Base-by-base conservation (phyloP, 2,329 filamentous ascomycete genomes). In the Ascochyta lentis region DNA sequence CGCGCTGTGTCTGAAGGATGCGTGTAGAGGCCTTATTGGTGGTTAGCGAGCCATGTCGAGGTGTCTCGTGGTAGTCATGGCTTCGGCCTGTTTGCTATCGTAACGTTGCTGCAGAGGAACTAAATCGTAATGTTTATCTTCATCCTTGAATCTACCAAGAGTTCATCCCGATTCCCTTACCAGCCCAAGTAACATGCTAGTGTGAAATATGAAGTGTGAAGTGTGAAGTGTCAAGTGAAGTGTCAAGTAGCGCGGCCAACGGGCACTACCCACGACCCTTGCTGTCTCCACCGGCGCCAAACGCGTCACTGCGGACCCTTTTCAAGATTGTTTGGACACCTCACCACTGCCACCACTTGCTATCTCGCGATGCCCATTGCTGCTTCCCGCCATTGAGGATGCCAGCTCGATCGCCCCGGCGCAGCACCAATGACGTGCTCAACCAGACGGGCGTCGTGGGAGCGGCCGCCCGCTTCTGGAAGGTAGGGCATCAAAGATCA, bases 401-500 rank as follows among this genome's bases (percentile, higher is more conserved):
- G 73, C 66, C 71, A 61, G 62, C 69, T 46, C 67, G 61, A 51
- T 60, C 65, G 29, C 65, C 64, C 40, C 63, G 67, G 57, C 70
- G 63, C 52, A 69, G 50, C 43, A 54, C 54, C 10, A 64, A 66
- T 48, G 57, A 62, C n/a, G 52, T 75, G 10, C 33, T 67, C 15
- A 66, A 73, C 10, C 63, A 62, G 9, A 65, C 70, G 19, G 80
- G 81, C 35, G 67, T 80, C 44, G 39, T 78, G n/a, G 80, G 78
- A 31, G 77, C 81, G 35, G 65, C 80, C n/a, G 76, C 77, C 52
- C 78, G 82, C 44, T 82, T 84, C 67, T 83, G 78, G 75, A 79
- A 80, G 74, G 76, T 77, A 63, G 10, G 29, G 19, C 19, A 19
- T 19, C 19, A 19, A 19, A 19, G 19, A 10, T 10, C 29, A 31